These are phyloP conservation scores for Pythium brassicae DNA, from an alignment of 352 stramenopile genomes.

Conservation along the genomic window DNA sequence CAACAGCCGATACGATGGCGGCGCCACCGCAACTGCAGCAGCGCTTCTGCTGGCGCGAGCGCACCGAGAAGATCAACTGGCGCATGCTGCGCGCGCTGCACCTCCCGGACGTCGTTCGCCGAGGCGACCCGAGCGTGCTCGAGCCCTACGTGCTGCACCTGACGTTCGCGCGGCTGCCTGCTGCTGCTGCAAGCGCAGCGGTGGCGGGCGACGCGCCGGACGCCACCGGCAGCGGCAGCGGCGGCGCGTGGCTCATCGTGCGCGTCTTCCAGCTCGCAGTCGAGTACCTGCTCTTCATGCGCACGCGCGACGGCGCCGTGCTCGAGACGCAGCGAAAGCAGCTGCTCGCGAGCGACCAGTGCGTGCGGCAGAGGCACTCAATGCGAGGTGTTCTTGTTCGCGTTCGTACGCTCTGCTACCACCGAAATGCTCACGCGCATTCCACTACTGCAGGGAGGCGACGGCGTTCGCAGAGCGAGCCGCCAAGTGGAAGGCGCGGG, in stretches of 20 bases:
- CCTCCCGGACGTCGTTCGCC: constrained; percentile 40
- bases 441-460: constrained; percentile 26
- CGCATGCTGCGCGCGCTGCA: constrained; percentile 47
- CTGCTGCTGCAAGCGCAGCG: constrained; percentile 2
- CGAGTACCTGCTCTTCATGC: constrained; percentile 75
- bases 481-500: constrained; percentile 52
- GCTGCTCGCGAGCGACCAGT: constrained; percentile 29
- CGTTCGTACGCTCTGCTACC: neutral
- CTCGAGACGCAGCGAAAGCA: constrained; percentile 51
- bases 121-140: constrained; percentile 49
- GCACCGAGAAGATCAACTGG: constrained; percentile 72
- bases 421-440: neutral
- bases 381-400: too few species aligned
- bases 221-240: neutral
- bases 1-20: neutral
- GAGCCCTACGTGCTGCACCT: constrained; percentile 70
- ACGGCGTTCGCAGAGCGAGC: constrained; percentile 29
- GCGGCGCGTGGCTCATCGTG: constrained; percentile 58
- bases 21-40: neutral
- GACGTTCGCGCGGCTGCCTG: constrained; percentile 62
- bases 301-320: constrained; percentile 41
- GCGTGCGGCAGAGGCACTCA: neutral
- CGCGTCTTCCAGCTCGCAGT: constrained; percentile 66
- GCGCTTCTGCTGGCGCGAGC: constrained; percentile 76
- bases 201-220: neutral